Evolutionary conservation across 139 green algal species (phyloP).

Genomic region (Zygnema circumcarinatum): DNA sequence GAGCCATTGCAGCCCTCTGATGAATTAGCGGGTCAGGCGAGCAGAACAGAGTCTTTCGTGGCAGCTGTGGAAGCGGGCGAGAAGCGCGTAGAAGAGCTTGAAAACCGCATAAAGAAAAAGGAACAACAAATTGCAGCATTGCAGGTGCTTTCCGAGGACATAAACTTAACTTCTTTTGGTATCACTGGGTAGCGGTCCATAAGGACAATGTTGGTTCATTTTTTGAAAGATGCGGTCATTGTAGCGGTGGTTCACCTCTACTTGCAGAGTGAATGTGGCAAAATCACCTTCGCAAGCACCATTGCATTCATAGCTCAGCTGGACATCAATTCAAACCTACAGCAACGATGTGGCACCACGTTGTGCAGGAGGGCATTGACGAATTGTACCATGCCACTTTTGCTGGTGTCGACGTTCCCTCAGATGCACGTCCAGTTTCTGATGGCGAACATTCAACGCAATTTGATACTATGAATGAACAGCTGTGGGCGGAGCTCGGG

Average conservation of each 20-base stretch:
- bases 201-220: not conserved
- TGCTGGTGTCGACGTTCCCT: slow-evolving; percentile 31
- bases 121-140: slow-evolving; percentile 3
- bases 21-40: not conserved
- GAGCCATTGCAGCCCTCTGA: not conserved
- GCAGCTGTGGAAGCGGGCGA: slow-evolving; percentile 30
- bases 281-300: too few relatives aligned
- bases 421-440: not conserved
- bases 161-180: not conserved
- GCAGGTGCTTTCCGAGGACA: slow-evolving; percentile 10
- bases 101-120: slow-evolving; percentile 24
- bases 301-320: too few relatives aligned
- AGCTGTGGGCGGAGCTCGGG: slow-evolving; percentile 62
- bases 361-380: slow-evolving; percentile 66
- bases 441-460: slow-evolving; percentile 18
- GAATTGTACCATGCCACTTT: slow-evolving; percentile 67
- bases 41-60: slow-evolving; percentile 28
- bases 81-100: slow-evolving; percentile 15
- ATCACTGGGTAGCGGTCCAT: not conserved
- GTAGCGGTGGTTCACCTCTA: not conserved
- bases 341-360: too few relatives aligned
- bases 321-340: too few relatives aligned
- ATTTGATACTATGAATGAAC: slow-evolving; percentile 55
- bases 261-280: too few relatives aligned
- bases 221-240: not conserved